Percentiles rank a stretch among this genome's conserved stretches.
Evolutionary conservation across 148 eudicot species (phyloP).

Genomic region (Talinum fruticosum): DNA sequence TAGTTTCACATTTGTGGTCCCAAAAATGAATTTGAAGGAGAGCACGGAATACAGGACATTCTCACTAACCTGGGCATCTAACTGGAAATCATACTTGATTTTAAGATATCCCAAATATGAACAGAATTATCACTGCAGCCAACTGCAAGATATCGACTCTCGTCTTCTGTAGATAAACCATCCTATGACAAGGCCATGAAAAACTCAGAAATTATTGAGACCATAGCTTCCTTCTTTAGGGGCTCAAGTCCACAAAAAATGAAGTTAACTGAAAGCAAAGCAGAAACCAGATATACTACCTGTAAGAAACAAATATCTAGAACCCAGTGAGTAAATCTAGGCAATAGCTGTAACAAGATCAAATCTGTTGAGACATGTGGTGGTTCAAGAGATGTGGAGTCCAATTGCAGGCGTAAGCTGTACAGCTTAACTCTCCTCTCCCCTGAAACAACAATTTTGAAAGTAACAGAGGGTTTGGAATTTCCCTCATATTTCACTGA

Average conservation of each 20-base stretch:
- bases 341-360: slow-evolving; percentile 43
- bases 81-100: slow-evolving; percentile 32
- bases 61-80: slow-evolving; percentile 55
- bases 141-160: slow-evolving; percentile 50
- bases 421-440: slow-evolving; percentile 77
- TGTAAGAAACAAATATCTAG: slow-evolving; percentile 70
- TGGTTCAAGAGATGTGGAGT: slow-evolving; percentile 5
- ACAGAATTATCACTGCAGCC: slow-evolving; percentile 89
- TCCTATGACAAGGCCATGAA: slow-evolving; percentile 39
- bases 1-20: not conserved
- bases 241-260: not conserved
- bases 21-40: not conserved
- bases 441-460: slow-evolving; percentile 59
- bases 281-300: slow-evolving; percentile 29
- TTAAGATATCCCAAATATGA: slow-evolving; percentile 57
- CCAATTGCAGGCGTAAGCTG: slow-evolving; percentile 34
- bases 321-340: slow-evolving; percentile 80
- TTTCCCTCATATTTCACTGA: slow-evolving; percentile 6
- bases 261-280: slow-evolving; percentile 2
- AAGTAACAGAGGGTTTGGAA: slow-evolving; percentile 18
- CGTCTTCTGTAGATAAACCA: slow-evolving; percentile 24
- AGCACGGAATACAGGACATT: not conserved
- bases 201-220: slow-evolving; percentile 2
- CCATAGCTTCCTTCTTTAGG: not conserved
- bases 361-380: slow-evolving; percentile 20